Conservation (phyloP, 805 yeast genomes). For the Helenozyma baotianmanensis region DNA sequence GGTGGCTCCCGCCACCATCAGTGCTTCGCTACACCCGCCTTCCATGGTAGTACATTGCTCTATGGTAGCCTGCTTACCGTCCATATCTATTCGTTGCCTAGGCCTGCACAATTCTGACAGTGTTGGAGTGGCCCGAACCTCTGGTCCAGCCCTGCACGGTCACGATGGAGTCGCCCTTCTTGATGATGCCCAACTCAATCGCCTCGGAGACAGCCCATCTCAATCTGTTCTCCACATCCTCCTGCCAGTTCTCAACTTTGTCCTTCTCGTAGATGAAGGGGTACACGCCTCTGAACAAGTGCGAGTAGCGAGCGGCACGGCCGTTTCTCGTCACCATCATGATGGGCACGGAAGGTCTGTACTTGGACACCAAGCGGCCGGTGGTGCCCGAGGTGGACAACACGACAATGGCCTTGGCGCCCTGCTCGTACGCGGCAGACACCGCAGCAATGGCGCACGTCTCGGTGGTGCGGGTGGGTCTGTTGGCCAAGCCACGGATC, state of each 20-base stretch:
- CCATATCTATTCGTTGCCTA: slow-evolving; percentile 22
- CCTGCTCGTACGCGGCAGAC: slow-evolving; percentile 91
- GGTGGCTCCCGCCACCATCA: no score
- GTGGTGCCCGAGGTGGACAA: slow-evolving; percentile 93
- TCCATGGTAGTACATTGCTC: no score
- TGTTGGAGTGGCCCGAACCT: slow-evolving; percentile 98
- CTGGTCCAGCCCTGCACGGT: slow-evolving; percentile 99
- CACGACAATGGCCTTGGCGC: slow-evolving; percentile 94
- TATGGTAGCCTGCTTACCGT: no score
- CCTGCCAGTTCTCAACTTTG: slow-evolving; percentile 81
- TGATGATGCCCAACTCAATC: slow-evolving; percentile 75
- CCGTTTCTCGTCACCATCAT: slow-evolving; percentile 97
- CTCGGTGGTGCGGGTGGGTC: slow-evolving; percentile 91
- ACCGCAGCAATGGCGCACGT: slow-evolving; percentile 97
- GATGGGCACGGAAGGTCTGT: slow-evolving; percentile 96
- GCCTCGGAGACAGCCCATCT: slow-evolving; percentile 91
- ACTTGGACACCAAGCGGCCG: slow-evolving; percentile 94
- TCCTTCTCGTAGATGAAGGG: slow-evolving; percentile 80
- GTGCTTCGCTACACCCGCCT: no score
- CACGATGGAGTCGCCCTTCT: slow-evolving; percentile 83
- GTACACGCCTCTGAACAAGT: slow-evolving; percentile 97
- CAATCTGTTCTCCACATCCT: slow-evolving; percentile 93
- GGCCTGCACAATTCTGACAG: slow-evolving; percentile 86
- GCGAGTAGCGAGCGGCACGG: slow-evolving; percentile 90
- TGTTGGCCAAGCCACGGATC: slow-evolving; percentile 75